phyloP scores from a whole-genome alignment of 2,329 filamentous ascomycete species.

The Claviceps sorghi region DNA sequence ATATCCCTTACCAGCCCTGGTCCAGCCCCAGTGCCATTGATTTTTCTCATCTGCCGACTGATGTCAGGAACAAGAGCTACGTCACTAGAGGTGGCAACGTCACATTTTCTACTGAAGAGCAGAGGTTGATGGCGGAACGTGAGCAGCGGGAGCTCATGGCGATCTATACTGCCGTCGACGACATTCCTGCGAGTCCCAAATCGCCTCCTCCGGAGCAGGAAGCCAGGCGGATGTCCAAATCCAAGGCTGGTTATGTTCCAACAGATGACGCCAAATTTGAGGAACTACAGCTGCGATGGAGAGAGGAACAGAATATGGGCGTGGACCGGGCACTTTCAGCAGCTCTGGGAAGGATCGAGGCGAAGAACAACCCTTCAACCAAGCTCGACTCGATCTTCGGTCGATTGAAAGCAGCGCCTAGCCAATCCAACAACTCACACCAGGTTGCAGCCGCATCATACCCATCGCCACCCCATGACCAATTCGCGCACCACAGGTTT shows the following conservation, averaged over 20 bases:
- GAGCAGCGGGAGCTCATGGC: conserved; percentile 47
- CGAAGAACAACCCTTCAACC: conserved; percentile 20
- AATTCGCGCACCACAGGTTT: conserved; percentile 11
- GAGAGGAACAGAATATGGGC: conserved; percentile 31
- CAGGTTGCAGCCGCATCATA: conserved; percentile 4
- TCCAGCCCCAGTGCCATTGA: conserved; percentile 31
- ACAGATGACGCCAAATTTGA: conserved; percentile 25
- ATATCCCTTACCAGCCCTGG: conserved; percentile 39
- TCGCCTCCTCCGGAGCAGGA: conserved; percentile 29
- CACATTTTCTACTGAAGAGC: conserved; percentile 38
- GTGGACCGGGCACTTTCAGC: conserved; percentile 25
- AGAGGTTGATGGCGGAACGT: conserved; percentile 39
- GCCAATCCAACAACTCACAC: neutral
- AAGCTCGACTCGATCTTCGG: conserved; percentile 27
- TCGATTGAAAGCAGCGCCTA: conserved; percentile 14
- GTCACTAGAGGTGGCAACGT: conserved; percentile 39
- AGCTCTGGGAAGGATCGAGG: conserved; percentile 29
- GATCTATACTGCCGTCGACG: conserved; percentile 38
- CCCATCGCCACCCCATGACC: neutral
- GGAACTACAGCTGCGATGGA: conserved; percentile 35
- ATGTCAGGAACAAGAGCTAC: conserved; percentile 33
- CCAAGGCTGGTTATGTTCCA: conserved; percentile 23
- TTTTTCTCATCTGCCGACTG: conserved; percentile 31
- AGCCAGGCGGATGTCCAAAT: conserved; percentile 9
- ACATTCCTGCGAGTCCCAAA: conserved; percentile 42